Evolutionary conservation across 176 grass and related monocot genomes (phyloP).

Genomic region (Carex cristatella): DNA sequence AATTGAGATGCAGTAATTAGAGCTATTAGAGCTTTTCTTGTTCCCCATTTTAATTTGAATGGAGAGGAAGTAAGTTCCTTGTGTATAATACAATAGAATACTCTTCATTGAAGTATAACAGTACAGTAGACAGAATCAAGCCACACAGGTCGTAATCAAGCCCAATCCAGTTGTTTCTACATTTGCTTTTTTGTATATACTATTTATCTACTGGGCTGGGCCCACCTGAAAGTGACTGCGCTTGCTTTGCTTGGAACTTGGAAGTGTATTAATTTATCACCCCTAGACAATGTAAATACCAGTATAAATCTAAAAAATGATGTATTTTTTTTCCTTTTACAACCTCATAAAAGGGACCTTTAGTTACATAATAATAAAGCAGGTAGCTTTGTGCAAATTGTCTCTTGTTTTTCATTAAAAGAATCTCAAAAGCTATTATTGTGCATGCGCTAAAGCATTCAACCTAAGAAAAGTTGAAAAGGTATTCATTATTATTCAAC

Average conservation of each 20-base stretch:
- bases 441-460: constrained; percentile 6
- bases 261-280: not conserved
- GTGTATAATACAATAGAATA: not conserved
- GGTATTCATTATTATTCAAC: not conserved
- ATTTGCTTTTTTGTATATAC: constrained; percentile 6
- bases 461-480: not conserved
- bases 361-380: not conserved
- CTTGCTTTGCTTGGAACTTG: not conserved
- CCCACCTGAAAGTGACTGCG: constrained; percentile 9
- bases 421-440: constrained; percentile 15
- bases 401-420: constrained; percentile 19
- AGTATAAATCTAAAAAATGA: not conserved
- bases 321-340: not conserved
- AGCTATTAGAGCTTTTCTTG: not conserved
- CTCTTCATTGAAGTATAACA: not conserved
- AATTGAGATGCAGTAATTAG: not conserved
- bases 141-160: constrained; percentile 11
- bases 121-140: constrained; percentile 10
- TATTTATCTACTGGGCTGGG: not conserved
- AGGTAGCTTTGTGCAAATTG: constrained; percentile 13
- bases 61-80: not conserved
- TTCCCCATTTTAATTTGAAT: not conserved
- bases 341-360: not conserved
- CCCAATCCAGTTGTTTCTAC: constrained; percentile 19
- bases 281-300: not conserved